Base-by-base conservation (phyloP, 1,139 yeast genomes). In the Geotrichum candidum region DNA sequence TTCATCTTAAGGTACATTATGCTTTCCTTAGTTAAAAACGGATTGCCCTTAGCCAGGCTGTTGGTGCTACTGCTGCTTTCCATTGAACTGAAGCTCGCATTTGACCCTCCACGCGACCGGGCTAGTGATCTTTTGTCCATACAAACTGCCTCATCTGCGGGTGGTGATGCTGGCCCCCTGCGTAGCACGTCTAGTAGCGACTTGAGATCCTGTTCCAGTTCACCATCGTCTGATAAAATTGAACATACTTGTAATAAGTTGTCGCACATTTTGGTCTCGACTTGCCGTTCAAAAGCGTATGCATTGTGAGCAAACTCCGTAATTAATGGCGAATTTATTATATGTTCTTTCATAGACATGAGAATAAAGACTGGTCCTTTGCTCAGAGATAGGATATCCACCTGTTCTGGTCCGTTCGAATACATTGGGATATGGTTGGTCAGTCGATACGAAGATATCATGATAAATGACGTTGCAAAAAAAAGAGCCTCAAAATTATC, bases 401-500 rank as follows among this genome's bases (percentile, higher is more conserved):
- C 52, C 29, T 45, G 41, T 25, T 45, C 25, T 22, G 15, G 53
- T 3, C 27, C 50, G 27, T 31, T 27, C 7, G 55, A 46, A 31
- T 45, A 53, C 1, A 51, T 35, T 13, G 59, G 59, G 10, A 60
- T 53, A 1, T 50, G 18, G 5, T 56, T 48, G 15, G 54, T 59
- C 13, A 57, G 53, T 6, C 57, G 46, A 27, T 56, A 56, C 3
- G 62, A 56, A 29, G 57, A 56, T 18, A 52, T 50, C 59, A 57
- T 31, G n/a, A 60, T 60, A 2, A 60, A 45, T 4, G 33, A 29
- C 13, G 62, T 56, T 22, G 62, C 59, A 48, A 52, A 56, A 46
- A 54, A 60, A 6, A 53, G 48, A 7, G 59, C 59, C 31, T 60
- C 62, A 25, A 29, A 60, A 59, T 56, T 60, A 10, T 27, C 53